Evolutionary conservation across 2,329 filamentous ascomycete genomes (phyloP).

Genomic region (Cladobotryum protrusum): DNA sequence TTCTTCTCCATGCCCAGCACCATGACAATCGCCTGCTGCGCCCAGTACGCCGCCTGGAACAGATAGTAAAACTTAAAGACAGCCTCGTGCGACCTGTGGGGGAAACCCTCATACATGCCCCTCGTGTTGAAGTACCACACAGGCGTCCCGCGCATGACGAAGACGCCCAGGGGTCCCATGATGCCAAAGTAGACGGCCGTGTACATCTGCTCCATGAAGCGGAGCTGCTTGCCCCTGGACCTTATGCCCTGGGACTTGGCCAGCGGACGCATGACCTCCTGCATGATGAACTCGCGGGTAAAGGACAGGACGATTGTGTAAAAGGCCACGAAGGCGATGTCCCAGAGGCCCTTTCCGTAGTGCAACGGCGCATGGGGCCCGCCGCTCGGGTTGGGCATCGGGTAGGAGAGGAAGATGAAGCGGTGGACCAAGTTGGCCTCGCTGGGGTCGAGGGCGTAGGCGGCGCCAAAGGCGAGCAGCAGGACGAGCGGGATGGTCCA

Average conservation of each 20-base stretch:
- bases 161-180: conserved; percentile 75
- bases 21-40: conserved; percentile 83
- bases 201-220: conserved; percentile 94
- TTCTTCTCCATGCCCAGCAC: conserved; percentile 83
- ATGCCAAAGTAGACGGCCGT: conserved; percentile 82
- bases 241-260: conserved; percentile 64
- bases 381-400: conserved; percentile 20
- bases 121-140: conserved; percentile 91
- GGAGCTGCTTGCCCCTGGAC: conserved; percentile 64
- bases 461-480: conserved; percentile 52
- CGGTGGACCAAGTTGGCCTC: conserved; percentile 69
- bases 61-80: conserved; percentile 91
- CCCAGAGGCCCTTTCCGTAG: conserved; percentile 80
- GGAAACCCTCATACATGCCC: conserved; percentile 83
- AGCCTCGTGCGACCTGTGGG: conserved; percentile 71
- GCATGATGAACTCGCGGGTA: conserved; percentile 92
- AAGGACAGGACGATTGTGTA: conserved; percentile 85
- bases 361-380: conserved; percentile 43
- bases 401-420: conserved; percentile 86
- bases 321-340: conserved; percentile 79
- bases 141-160: conserved; percentile 78
- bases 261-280: conserved; percentile 72
- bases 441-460: conserved; percentile 69
- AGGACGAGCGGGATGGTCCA: conserved; percentile 62
- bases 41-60: conserved; percentile 88